A percentile compares a stretch with the other conserved stretches of the same genome.
These are phyloP conservation scores for Sphenostylis stenocarpa DNA, from an alignment of 306 rosid genomes.

Conservation along the genomic window DNA sequence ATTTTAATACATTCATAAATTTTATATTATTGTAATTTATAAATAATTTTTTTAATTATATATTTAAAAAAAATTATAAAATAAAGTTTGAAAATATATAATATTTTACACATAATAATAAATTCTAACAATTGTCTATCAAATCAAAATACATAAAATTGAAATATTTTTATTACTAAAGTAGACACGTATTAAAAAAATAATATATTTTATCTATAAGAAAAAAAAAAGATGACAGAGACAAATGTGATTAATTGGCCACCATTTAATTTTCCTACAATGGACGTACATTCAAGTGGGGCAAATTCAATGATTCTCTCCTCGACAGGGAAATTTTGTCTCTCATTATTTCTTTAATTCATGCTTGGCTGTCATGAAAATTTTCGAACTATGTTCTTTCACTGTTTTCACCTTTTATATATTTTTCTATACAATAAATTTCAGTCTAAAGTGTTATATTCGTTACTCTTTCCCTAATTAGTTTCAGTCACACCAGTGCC, in stretches of 20 bases:
- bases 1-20: too few relatives aligned
- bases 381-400: constrained; percentile 5
- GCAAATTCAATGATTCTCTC: constrained; percentile 28
- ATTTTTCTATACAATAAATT: not conserved
- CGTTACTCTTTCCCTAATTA: not conserved
- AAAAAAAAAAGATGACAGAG: not conserved
- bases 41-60: too few relatives aligned
- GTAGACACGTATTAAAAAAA: too few relatives aligned
- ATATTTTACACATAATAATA: too few relatives aligned
- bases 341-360: constrained; percentile 17
- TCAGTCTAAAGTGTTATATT: not conserved
- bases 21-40: too few relatives aligned
- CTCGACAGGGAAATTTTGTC: constrained; percentile 22
- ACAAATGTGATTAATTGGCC: not conserved
- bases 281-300: constrained; percentile 19
- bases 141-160: too few relatives aligned
- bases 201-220: too few relatives aligned
- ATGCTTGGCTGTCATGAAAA: constrained; percentile 28
- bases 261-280: not conserved
- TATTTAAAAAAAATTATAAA: too few relatives aligned
- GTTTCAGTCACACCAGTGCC: constrained; percentile 12
- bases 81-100: too few relatives aligned
- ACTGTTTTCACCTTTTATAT: constrained; percentile 16
- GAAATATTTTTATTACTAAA: too few relatives aligned
- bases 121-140: too few relatives aligned